Conservation (phyloP, 306 rosid genomes). For the Astragalus membranaceus region DNA sequence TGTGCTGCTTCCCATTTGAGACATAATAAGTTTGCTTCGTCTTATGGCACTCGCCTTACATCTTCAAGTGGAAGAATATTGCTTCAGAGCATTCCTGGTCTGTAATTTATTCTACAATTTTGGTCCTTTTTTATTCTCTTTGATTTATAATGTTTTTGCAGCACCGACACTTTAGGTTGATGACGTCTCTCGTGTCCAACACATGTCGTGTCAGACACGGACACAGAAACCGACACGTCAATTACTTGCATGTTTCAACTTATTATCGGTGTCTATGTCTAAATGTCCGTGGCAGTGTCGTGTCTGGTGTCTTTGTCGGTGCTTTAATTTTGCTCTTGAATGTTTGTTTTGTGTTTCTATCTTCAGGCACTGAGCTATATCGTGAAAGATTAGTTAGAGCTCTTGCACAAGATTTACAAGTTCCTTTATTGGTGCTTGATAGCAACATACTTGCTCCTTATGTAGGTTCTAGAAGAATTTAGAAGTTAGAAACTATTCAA, state of each 20-base stretch:
- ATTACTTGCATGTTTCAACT: too few species aligned
- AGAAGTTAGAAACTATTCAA: not conserved
- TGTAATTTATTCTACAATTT: constrained; percentile 23
- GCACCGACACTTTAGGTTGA: too few species aligned
- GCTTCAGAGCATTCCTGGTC: constrained; percentile 93
- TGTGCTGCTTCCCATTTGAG: constrained; percentile 86
- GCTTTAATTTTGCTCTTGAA: too few species aligned
- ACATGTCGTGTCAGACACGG: too few species aligned
- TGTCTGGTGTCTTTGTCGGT: too few species aligned
- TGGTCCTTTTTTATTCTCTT: not conserved
- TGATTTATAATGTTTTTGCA: not conserved
- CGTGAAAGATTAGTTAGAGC: constrained; percentile 93
- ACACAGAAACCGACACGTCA: too few species aligned
- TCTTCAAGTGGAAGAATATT: constrained; percentile 90
- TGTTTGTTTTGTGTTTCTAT: constrained; percentile 17
- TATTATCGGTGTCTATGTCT: too few species aligned
- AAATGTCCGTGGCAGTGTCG: too few species aligned
- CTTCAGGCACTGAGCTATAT: constrained; percentile 85
- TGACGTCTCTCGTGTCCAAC: too few species aligned
- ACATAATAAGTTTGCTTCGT: constrained; percentile 43
- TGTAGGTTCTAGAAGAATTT: constrained; percentile 42
- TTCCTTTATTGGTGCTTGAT: constrained; percentile 84
- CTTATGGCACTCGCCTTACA: constrained; percentile 69
- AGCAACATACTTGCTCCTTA: constrained; percentile 84
- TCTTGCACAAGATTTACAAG: constrained; percentile 79